These are phyloP conservation scores for Stemphylium beticola DNA, from an alignment of 2,329 filamentous ascomycete genomes.

Conservation along the genomic window DNA sequence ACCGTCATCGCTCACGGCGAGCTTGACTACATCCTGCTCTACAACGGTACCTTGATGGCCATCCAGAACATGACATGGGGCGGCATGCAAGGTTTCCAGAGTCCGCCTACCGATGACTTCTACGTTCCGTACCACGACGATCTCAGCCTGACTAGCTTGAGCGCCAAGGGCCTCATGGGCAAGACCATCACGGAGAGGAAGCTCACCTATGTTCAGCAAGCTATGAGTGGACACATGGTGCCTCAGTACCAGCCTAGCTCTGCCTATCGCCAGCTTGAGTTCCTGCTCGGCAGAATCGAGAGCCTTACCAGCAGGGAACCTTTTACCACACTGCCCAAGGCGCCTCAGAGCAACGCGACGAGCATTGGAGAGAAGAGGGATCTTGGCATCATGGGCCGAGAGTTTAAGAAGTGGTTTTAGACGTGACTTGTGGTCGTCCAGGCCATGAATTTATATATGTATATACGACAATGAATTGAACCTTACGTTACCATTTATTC, in stretches of 20 bases:
- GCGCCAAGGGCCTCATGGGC: conserved; percentile 72
- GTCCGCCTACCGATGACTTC: conserved; percentile 65
- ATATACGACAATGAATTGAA: too few species aligned
- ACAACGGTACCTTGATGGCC: conserved; percentile 72
- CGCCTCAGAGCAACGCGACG: conserved; percentile 11
- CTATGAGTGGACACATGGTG: conserved; percentile 70
- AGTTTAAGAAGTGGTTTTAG: conserved; percentile 19
- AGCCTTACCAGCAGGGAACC: conserved; percentile 53
- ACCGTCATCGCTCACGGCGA: conserved; percentile 77
- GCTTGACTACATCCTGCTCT: conserved; percentile 71
- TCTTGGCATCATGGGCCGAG: conserved; percentile 3
- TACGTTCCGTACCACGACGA: conserved; percentile 70
- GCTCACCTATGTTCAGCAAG: conserved; percentile 72
- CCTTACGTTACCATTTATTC: too few species aligned
- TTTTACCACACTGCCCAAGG: conserved; percentile 36
- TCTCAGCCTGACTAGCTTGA: conserved; percentile 55
- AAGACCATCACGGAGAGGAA: conserved; percentile 75
- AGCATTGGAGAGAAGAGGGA: conserved; percentile 11
- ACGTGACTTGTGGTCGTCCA: neutral
- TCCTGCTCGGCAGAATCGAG: conserved; percentile 72
- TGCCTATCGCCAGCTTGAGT: conserved; percentile 75
- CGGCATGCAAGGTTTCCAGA: conserved; percentile 72
- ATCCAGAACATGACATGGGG: conserved; percentile 86
- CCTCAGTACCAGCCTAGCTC: conserved; percentile 72
- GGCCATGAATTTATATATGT: too few species aligned